phyloP scores from a whole-genome alignment of 257 asterid genomes.

The Echium plantagineum region DNA sequence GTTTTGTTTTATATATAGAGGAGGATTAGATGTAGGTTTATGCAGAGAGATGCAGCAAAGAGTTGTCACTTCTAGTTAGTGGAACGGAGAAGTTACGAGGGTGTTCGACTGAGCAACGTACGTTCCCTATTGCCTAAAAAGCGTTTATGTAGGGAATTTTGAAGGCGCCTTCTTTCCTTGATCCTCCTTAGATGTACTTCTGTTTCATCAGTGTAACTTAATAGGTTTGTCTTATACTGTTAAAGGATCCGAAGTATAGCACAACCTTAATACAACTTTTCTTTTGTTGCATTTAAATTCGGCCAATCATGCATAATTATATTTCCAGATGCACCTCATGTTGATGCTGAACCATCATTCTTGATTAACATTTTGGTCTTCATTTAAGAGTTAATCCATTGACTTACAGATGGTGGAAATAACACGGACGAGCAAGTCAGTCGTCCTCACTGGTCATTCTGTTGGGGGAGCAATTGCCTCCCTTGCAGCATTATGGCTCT shows the following conservation, averaged over 20 bases:
- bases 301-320: background rate
- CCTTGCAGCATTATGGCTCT: slow-evolving; percentile 68
- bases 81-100: background rate
- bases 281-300: background rate
- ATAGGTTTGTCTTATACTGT: background rate
- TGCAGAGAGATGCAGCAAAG: background rate
- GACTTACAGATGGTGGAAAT: slow-evolving; percentile 52
- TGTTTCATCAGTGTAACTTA: background rate
- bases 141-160: background rate
- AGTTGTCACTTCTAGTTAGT: background rate
- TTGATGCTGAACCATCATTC: background rate
- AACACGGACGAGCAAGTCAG: slow-evolving; percentile 41
- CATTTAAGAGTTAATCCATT: background rate
- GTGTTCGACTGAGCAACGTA: background rate
- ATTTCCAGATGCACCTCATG: too few relatives aligned
- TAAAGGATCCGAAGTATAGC: background rate
- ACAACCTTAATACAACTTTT: background rate
- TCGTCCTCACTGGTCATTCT: slow-evolving; percentile 66
- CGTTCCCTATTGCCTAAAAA: background rate
- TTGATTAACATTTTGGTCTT: background rate
- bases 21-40: background rate
- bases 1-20: background rate
- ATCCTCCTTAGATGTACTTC: background rate
- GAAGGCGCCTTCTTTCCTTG: background rate
- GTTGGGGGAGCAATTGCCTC: slow-evolving; percentile 79